Evolutionary conservation across 169 alveolate genomes (phyloP), one percentile per base, ranked within the genome.

Genomic region (Cryptosporidium ubiquitum): DNA sequence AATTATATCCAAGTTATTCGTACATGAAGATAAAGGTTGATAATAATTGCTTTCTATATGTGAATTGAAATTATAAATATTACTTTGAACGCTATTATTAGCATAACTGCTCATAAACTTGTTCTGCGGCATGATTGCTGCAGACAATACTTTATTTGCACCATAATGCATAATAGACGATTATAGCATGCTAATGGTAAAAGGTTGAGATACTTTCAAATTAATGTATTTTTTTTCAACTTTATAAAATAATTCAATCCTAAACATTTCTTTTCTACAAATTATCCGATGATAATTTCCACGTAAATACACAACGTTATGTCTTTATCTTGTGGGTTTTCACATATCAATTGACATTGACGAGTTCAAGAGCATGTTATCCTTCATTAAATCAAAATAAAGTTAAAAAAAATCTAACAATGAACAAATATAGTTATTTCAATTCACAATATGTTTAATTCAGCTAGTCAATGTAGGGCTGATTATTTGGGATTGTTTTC

Each of bases 271-370:
- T 57, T 57, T 64, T n/a, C n/a, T 64, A 18, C 47, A 33, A 61
- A 33, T 64, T 64, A 64, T 29, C 71, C 51, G 5, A 64, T 64
- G 26, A 16, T 64, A 64, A 33, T 64, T 73, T 73, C 85, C 85
- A 73, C 85, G 85, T 73, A 10, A 73, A 55, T 73, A 73, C 85
- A 73, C 49, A 29, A 73, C 85, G 85, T 73, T 73, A 73, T 73
- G 85, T 73, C 85, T 73, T 73, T 26, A 44, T 55, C 58, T 73
- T 73, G 85, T 73, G 85, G 85, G 85, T 55, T 58, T 73, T 33
- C 55, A 7, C 29, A 33, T 5, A n/a, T 18, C 35, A 20, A 37
- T 40, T 68, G 55, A 39, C 37, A 39, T 18, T 20, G n/a, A 14
- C 16, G 20, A 3, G 3, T 47, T 14, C 3, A 18, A 3, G 12